Base-by-base conservation (phyloP, 2,329 filamentous ascomycete genomes). In the Fusarium sp. region DNA sequence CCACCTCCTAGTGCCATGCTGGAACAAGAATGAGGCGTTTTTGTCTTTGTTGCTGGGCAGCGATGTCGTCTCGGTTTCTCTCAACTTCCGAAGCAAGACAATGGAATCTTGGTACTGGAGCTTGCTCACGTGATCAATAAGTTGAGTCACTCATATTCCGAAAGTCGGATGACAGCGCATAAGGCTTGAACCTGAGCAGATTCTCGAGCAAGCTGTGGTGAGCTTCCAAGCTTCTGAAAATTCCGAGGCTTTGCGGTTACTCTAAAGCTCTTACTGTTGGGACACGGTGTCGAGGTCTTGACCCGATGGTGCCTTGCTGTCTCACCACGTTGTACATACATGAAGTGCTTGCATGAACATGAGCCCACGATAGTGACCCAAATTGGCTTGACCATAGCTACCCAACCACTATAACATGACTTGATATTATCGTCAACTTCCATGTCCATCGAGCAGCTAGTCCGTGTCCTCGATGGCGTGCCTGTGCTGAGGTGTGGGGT, bases 401-500 rank as follows among this genome's bases (percentile, higher is more conserved):
- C 37, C 23, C 6, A 11, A 51, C 23, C 19, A 16, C 23, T 26
- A 52, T 42, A 52, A 21, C 34, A 53, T 6, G 19, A 21, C 21
- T 50, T 28, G 21, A 41, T 42, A 43, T 18, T 37, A 30, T 23
- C 48, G 43, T 49, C 43, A 48, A 34, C 10, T 49, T 6, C 34
- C 34, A 37, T 37, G 34, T 37, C 34, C 18, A 34, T 23, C 31
- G 45, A 26, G 43, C 23, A 41, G 31, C 49, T 42, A 60, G 50
- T 44, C 54, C 48, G 61, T 65, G 62, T 50, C 48, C 34, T 54
- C n/a, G 30, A 46, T 65, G 46, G 57, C 63, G 54, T 65, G 30
- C 48, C 54, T 54, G 62, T 66, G 63, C 53, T 51, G 44, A 54
- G 56, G 46, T 71, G 71, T 71, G 73, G 73, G 69, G 67, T 62